phyloP scores from a whole-genome alignment of 176 grass and related monocot genomes.

The maize (Zea mays) region Zm-B73-REFERENCE-NAM-5.0 NC_050104.1:110424501-110425000 shows the following conservation, averaged over 20 bases:
- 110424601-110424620: neutral
- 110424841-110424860: neutral
- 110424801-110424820: neutral
- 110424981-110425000: conserved; percentile 72
- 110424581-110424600: neutral
- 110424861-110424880: conserved; percentile 66
- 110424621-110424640: neutral
- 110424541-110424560: neutral
- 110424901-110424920: conserved; percentile 88
- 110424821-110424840: neutral
- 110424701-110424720: too few species aligned
- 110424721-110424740: too few species aligned
- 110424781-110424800: too few species aligned
- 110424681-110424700: too few species aligned
- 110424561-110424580: neutral
- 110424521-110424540: conserved; percentile 18
- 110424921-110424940: conserved; percentile 77
- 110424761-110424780: neutral
- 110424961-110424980: conserved; percentile 83
- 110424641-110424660: neutral
- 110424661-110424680: too few species aligned
- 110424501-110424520: conserved; percentile 19
- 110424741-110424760: neutral
- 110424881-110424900: conserved; percentile 83
- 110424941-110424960: conserved; percentile 59